Evolutionary conservation across 208 protist genomes (phyloP).

Genomic region (Strigomonas galati): DNA sequence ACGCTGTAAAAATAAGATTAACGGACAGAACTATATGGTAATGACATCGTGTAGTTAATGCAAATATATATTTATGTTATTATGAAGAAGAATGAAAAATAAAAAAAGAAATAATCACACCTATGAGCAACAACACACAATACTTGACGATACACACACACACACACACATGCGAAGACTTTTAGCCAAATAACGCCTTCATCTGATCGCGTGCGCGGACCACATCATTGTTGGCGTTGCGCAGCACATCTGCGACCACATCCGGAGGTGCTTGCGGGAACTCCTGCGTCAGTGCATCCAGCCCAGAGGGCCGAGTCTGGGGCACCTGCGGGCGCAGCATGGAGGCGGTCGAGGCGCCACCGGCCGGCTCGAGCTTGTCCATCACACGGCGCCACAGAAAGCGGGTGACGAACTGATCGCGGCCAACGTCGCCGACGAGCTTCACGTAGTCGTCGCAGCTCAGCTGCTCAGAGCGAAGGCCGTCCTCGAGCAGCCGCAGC

Average conservation of each 20-base stretch:
- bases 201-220: constrained; percentile 45
- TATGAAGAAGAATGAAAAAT: constrained; percentile 17
- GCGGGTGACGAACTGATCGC: constrained; percentile 70
- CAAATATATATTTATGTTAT: neutral
- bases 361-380: constrained; percentile 22
- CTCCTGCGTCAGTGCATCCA: constrained; percentile 34
- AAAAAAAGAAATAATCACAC: constrained; percentile 12
- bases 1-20: constrained; percentile 13
- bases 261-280: constrained; percentile 55
- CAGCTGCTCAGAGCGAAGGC: constrained; percentile 51
- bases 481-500: constrained; percentile 60
- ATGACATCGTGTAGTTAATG: neutral
- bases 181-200: constrained; percentile 48
- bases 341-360: neutral
- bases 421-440: constrained; percentile 61
- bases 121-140: neutral
- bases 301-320: constrained; percentile 22
- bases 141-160: neutral
- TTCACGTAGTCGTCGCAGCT: constrained; percentile 81
- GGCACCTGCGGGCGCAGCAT: constrained; percentile 23
- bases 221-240: constrained; percentile 35
- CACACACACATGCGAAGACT: neutral
- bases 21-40: constrained; percentile 12
- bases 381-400: constrained; percentile 58
- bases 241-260: constrained; percentile 57